These are phyloP conservation scores for Candida sojae DNA, from an alignment of 1,139 yeast species.

Conservation along the genomic window DNA sequence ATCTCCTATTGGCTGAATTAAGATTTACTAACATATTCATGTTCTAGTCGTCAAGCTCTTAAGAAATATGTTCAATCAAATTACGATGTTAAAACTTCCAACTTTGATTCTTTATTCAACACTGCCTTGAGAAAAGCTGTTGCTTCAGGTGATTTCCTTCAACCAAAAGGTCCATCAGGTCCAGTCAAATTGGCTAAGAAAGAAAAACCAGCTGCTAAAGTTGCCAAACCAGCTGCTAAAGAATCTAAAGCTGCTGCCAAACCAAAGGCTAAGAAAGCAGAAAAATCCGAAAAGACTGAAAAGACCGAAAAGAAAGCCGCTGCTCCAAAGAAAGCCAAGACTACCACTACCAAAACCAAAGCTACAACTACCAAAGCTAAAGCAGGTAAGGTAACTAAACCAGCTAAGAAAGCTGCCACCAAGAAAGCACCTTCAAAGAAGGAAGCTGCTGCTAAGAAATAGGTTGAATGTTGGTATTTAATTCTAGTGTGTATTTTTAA, in stretches of 20 bases:
- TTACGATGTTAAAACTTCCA: constrained; percentile 57
- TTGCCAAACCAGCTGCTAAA: constrained; percentile 14
- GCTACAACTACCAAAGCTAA: constrained; percentile 18
- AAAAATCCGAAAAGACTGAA: neutral
- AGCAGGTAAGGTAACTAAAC: constrained; percentile 17
- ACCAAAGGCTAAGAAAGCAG: constrained; percentile 16
- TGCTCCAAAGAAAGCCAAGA: constrained; percentile 16
- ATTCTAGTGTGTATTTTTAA: constrained; percentile 2
- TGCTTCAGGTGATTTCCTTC: constrained; percentile 70
- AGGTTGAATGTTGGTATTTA: constrained; percentile 14
- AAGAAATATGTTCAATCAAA: constrained; percentile 72
- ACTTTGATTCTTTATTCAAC: constrained; percentile 78
- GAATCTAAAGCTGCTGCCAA: constrained; percentile 13
- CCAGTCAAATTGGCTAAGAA: constrained; percentile 64
- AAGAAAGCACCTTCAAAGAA: constrained; percentile 24
- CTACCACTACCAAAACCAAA: constrained; percentile 19
- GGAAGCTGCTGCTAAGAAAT: constrained; percentile 14
- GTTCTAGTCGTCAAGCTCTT: constrained; percentile 64
- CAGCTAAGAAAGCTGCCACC: constrained; percentile 16
- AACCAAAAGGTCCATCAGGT: constrained; percentile 87
- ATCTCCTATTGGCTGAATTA: neutral
- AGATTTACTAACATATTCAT: constrained; percentile 3
- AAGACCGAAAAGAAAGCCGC: constrained; percentile 18
- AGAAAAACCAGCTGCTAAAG: constrained; percentile 19
- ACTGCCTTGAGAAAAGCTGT: constrained; percentile 82